phyloP scores from a whole-genome alignment of 2,329 filamentous ascomycete species.

The Talaromyces albobiverticillius region DNA sequence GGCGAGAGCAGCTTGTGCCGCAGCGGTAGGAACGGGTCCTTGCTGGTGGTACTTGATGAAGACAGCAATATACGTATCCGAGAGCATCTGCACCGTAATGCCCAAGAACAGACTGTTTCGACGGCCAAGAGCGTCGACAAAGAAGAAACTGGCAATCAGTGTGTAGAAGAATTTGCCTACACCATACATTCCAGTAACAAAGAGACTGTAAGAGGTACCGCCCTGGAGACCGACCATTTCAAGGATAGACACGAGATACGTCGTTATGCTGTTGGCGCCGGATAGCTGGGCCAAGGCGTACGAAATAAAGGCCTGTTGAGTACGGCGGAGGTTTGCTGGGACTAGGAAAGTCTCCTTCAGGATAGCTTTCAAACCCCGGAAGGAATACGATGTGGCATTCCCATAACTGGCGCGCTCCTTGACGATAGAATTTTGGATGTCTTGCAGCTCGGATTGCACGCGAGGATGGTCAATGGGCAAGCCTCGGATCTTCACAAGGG shows the following conservation, averaged over 20 bases:
- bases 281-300: slow-evolving; percentile 45
- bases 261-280: slow-evolving; percentile 44
- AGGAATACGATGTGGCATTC: slow-evolving; percentile 10
- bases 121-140: slow-evolving; percentile 45
- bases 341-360: slow-evolving; percentile 38
- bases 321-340: slow-evolving; percentile 38
- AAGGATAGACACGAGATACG: slow-evolving; percentile 45
- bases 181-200: slow-evolving; percentile 44
- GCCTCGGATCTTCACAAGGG: slow-evolving; percentile 28
- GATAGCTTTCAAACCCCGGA: slow-evolving; percentile 20
- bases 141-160: slow-evolving; percentile 43
- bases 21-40: slow-evolving; percentile 21
- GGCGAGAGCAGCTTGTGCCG: slow-evolving; percentile 41
- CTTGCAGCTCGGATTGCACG: slow-evolving; percentile 24
- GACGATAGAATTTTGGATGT: slow-evolving; percentile 27
- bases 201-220: slow-evolving; percentile 27
- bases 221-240: slow-evolving; percentile 33
- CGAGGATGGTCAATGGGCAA: slow-evolving; percentile 28
- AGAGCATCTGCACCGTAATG: slow-evolving; percentile 38
- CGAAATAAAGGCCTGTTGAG: slow-evolving; percentile 37
- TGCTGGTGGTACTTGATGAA: slow-evolving; percentile 37
- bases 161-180: slow-evolving; percentile 44
- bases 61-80: slow-evolving; percentile 41
- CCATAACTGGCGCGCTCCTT: slow-evolving; percentile 11
- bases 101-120: slow-evolving; percentile 37